phyloP scores from a whole-genome alignment of 805 yeast species.

The Ogataea methylovora region DNA sequence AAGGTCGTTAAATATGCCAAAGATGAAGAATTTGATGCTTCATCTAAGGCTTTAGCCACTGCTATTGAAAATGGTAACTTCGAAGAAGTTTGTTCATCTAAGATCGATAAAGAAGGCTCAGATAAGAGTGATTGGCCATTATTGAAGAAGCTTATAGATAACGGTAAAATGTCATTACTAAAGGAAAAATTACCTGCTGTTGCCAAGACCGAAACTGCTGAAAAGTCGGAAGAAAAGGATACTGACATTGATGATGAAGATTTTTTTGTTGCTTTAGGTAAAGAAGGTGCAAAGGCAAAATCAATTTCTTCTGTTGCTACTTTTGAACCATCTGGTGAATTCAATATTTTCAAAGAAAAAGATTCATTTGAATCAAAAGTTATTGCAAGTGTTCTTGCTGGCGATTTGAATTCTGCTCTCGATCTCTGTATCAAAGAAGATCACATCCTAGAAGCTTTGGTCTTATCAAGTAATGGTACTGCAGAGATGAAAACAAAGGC shows the following conservation, averaged over 20 bases:
- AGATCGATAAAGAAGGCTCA: conserved; percentile 32
- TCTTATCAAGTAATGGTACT: conserved; percentile 66
- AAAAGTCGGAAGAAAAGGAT: conserved; percentile 7
- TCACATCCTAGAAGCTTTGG: conserved; percentile 68
- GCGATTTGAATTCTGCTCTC: conserved; percentile 62
- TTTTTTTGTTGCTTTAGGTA: conserved; percentile 27
- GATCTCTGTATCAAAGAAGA: conserved; percentile 55
- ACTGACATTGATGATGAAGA: conserved; percentile 30
- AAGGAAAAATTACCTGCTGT: conserved; percentile 21
- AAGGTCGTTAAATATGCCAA: conserved; percentile 32
- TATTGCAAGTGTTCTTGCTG: conserved; percentile 45
- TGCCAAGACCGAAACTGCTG: conserved; percentile 12
- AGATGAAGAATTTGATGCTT: conserved; percentile 27
- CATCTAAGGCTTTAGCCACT: conserved; percentile 35
- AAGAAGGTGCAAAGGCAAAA: conserved; percentile 6
- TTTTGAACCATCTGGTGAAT: conserved; percentile 47
- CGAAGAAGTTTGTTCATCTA: conserved; percentile 45
- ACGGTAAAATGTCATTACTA: conserved; percentile 45
- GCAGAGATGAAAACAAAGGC: conserved; percentile 60
- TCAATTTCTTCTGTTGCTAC: conserved; percentile 4
- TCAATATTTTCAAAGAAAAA: conserved; percentile 29
- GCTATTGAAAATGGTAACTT: conserved; percentile 56
- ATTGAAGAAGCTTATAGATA: conserved; percentile 41
- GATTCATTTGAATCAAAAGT: conserved; percentile 37
- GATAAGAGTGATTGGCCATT: conserved; percentile 52